Base-by-base conservation (phyloP, 208 protist species). In the Trypanosoma melophagium region DNA sequence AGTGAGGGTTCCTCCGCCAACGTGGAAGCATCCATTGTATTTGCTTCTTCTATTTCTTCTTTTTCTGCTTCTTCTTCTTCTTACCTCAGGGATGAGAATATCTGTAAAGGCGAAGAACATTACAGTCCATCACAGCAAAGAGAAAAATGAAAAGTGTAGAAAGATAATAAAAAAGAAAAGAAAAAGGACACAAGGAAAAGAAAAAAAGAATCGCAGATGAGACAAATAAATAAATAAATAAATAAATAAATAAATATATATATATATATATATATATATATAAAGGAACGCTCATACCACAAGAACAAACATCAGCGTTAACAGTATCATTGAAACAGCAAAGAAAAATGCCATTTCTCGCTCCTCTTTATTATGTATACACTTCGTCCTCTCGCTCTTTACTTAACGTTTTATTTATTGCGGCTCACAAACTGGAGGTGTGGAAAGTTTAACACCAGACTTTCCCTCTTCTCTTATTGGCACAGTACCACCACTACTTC, bases 351-450 rank as follows among this genome's bases (percentile, higher is more conserved):
- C 28, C 28, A 5, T 35, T 35, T 35, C 5, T 60, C 55, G 24
- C 7, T 57, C 28, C 17, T 51, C 28, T 60, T 25, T 45, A 35
- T 35, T 35, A 5, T 1, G 28, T 35, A 35, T 35, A 35, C 5
- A 35, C 5, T 13, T 45, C 44, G 2, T 40, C 44, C 8, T 45
- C 28, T 60, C 60, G 49, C 21, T 71, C 41, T 60, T 40, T 35
- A 24, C 40, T 50, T 35, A 7, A 14, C 13, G 28, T 71, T 3
- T 3, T 35, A 24, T 67, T 80, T 53, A 89, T 54, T 89, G 80
- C 49, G 80, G 83, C 69, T 74, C 51, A 28, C 83, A 85, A 14
- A 70, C 77, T 10, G 71, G 69, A n/a, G 67, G 58, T 9, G 49
- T 73, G 12, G 52, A 38, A 2, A 77, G 19, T 17, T 45, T 57